phyloP scores from a whole-genome alignment of 177 flowering plant genomes.

The Vitis hybrid region DNA sequence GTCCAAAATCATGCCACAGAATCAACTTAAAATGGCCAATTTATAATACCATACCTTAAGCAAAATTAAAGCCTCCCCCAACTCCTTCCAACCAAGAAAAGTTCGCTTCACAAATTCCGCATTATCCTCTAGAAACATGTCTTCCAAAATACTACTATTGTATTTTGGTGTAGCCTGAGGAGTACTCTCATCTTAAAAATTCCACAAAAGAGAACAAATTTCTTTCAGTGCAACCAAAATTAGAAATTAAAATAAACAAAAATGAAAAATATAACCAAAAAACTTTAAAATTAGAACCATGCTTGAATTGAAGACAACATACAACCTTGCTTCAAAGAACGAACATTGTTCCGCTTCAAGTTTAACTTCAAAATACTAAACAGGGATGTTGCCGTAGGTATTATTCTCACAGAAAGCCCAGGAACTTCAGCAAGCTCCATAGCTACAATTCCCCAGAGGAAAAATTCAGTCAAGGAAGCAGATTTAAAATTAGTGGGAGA shows the following conservation, averaged over 20 bases:
- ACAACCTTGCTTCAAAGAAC: slow-evolving; percentile 56
- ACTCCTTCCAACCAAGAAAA: slow-evolving; percentile 65
- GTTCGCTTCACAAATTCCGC: slow-evolving; percentile 43
- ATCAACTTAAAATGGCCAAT: slow-evolving; percentile 2
- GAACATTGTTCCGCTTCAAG: slow-evolving; percentile 61
- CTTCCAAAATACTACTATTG: slow-evolving; percentile 88
- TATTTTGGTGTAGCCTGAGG: slow-evolving; percentile 70
- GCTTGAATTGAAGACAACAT: not conserved
- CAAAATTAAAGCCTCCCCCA: slow-evolving; percentile 68
- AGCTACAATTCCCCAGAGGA: slow-evolving; percentile 26
- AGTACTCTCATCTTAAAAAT: slow-evolving; percentile 23
- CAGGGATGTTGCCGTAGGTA: slow-evolving; percentile 70
- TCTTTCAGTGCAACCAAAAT: not conserved
- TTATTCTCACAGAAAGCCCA: slow-evolving; percentile 58
- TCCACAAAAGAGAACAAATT: not conserved
- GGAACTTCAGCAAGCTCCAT: slow-evolving; percentile 42
- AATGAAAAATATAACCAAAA: not conserved
- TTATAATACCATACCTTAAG: slow-evolving; percentile 54
- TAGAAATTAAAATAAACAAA: not conserved
- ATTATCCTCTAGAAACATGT: slow-evolving; percentile 78
- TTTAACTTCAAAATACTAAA: slow-evolving; percentile 58
- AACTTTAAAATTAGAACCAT: too few relatives aligned
- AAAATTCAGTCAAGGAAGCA: not conserved
- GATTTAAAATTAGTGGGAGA: not conserved
- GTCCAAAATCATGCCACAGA: not conserved